These are phyloP conservation scores for Sanguinoderma infundibulare DNA, from an alignment of 1,284 basidiomycete genomes.

Conservation along the genomic window DNA sequence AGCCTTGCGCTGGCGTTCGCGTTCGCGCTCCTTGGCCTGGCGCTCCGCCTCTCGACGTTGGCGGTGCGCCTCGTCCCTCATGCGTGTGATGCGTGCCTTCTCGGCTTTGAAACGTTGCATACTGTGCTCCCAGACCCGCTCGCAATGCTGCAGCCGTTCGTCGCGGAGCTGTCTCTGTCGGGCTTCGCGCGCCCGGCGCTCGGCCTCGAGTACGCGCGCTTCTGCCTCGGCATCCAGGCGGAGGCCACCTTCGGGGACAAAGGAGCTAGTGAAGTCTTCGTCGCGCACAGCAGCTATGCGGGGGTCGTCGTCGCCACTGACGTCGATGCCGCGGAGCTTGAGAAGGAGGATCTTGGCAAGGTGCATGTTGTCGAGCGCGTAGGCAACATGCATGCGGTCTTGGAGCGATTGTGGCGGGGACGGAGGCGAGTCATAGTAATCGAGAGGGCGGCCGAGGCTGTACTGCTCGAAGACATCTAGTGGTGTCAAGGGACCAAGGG, in stretches of 20 bases:
- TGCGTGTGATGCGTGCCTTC: slow-evolving; percentile 40
- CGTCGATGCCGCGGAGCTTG: slow-evolving; percentile 62
- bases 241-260: slow-evolving; percentile 59
- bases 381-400: slow-evolving; percentile 68
- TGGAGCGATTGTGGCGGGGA: slow-evolving; percentile 55
- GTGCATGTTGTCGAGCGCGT: slow-evolving; percentile 66
- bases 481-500: slow-evolving; percentile 31
- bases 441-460: slow-evolving; percentile 20
- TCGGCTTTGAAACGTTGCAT: slow-evolving; percentile 47
- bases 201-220: slow-evolving; percentile 35
- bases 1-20: slow-evolving; percentile 36
- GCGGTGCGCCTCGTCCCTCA: slow-evolving; percentile 42
- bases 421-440: slow-evolving; percentile 47
- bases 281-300: slow-evolving; percentile 64
- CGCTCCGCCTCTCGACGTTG: slow-evolving; percentile 33
- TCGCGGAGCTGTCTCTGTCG: slow-evolving; percentile 43
- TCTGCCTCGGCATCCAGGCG: slow-evolving; percentile 46
- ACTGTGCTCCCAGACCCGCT: slow-evolving; percentile 57
- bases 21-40: slow-evolving; percentile 35
- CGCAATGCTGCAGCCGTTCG: slow-evolving; percentile 49
- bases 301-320: slow-evolving; percentile 61
- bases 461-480: slow-evolving; percentile 28
- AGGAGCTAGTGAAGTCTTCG: slow-evolving; percentile 67
- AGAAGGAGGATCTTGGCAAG: slow-evolving; percentile 65
- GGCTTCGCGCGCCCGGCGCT: slow-evolving; percentile 42